Evolutionary conservation across 176 grass and related monocot genomes (phyloP), one percentile per base, ranked within the genome.

Genomic region (Aegilops speltoides): DNA sequence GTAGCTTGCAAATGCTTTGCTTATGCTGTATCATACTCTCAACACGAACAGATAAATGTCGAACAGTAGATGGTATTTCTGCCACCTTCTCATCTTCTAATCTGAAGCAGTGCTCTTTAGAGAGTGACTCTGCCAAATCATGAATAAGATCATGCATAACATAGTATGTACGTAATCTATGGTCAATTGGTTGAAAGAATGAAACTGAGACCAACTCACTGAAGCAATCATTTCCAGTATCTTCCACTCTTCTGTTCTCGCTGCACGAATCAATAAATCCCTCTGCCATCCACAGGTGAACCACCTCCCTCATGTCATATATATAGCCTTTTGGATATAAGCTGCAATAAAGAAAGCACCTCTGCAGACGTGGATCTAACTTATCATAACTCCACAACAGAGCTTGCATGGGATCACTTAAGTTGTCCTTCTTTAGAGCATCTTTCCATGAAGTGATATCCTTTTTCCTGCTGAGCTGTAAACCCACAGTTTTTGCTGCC

Each of bases 361-460:
- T 41, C 13, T 83, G 86, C 3, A 88, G 2, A 59, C 9, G 2
- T 17, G 45, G 62, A 72, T 82, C n/a, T 48, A 88, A 78, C 33
- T 63, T 77, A 13, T 72, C 24, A 8, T 71, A 88, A 46, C 87
- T 89, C 87, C 87, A 84, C 13, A n/a, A 5, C 0, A 89, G 63
- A 70, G 64, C 6, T 0, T 1, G 48, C 23, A 0, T 32, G 2
- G 75, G 38, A 2, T 79, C 75, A 2, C 7, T 63, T 5, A 84
- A 34, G 0, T 20, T 26, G 9, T 17, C 6, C 0, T 0, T 13
- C 0, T 33, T 15, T 2, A 84, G 7, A 13, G 64, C 67, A 46
- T 0, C 7, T 6, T 9, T 79, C 80, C 87, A 89, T 72, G 6
- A 1, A 6, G 4, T 0, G 0, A 19, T 22, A 22, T 84, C 13